Percentiles rank a stretch among this genome's conserved stretches.
phyloP scores from a whole-genome alignment of 768 basidiomycete species.

The Tricholoma sp. region DNA sequence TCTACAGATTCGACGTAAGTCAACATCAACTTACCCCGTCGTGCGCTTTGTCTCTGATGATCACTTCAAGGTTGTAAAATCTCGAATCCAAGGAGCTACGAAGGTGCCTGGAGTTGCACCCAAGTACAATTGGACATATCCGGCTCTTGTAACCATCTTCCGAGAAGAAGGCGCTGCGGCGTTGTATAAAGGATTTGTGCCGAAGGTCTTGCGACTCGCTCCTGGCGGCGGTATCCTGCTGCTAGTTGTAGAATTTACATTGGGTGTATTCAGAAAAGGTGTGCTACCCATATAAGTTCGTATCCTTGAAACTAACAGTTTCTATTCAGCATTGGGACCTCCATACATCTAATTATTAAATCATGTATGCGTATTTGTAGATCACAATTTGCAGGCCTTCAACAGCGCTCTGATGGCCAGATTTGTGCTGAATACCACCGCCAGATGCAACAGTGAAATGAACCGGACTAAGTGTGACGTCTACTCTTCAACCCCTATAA shows the following conservation, averaged over 20 bases:
- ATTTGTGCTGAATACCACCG: background rate
- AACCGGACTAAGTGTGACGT: background rate
- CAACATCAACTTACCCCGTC: background rate
- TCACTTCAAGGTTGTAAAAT: conserved; percentile 56
- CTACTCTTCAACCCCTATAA: conserved; percentile 9
- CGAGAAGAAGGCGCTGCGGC: conserved; percentile 85
- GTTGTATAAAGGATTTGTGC: conserved; percentile 92
- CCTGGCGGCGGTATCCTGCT: conserved; percentile 94
- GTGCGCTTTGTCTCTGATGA: background rate
- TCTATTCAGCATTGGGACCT: conserved; percentile 37
- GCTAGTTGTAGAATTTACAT: conserved; percentile 87
- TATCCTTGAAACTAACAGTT: background rate
- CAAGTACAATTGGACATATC: conserved; percentile 96
- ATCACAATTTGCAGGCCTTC: background rate
- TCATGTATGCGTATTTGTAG: background rate
- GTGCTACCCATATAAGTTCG: conserved; percentile 11
- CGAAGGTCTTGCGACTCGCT: conserved; percentile 91
- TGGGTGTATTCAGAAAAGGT: conserved; percentile 75
- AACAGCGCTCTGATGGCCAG: background rate
- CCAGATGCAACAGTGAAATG: background rate
- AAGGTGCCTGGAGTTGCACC: conserved; percentile 65
- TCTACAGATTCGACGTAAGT: conserved; percentile 42
- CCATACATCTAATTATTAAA: conserved; percentile 36
- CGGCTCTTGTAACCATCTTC: conserved; percentile 74
- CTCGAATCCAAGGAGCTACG: conserved; percentile 78